Percentiles rank a stretch among this genome's conserved stretches.
Conservation (phyloP, 768 basidiomycete genomes). For the Coprinellus micaceus region DNA sequence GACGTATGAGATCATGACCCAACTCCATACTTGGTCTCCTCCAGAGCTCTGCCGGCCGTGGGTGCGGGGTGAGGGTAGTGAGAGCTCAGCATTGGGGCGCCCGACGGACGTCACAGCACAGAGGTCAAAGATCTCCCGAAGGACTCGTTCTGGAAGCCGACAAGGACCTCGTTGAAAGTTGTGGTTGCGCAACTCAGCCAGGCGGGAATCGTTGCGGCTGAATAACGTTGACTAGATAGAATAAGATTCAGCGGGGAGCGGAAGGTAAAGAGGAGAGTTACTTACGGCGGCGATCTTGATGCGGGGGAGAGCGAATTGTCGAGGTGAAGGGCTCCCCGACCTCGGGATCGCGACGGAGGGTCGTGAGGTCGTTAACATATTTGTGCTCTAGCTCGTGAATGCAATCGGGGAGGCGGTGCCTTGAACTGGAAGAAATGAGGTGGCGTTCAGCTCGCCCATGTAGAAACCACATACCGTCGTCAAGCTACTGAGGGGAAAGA, state of each 20-base stretch:
- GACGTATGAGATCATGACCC: constrained; percentile 33
- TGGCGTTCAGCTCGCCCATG: not conserved
- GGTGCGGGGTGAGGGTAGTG: not conserved
- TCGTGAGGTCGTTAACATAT: constrained; percentile 6
- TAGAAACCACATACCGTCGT: not conserved
- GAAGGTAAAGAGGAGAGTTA: not conserved
- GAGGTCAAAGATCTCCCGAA: constrained; percentile 1
- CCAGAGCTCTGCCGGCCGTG: not conserved
- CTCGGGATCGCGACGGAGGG: not conserved
- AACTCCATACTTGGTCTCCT: constrained; percentile 26
- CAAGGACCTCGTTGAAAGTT: constrained; percentile 2
- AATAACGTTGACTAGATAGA: not conserved
- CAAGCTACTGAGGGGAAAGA: not conserved
- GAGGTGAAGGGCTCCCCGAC: not conserved
- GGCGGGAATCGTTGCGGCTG: not conserved
- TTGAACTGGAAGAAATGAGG: not conserved
- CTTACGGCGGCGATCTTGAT: constrained; percentile 9
- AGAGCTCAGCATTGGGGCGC: not conserved
- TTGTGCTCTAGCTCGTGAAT: not conserved
- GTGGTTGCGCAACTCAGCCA: constrained; percentile 1
- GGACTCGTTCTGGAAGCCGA: constrained; percentile 2
- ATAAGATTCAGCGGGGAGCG: not conserved
- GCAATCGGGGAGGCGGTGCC: too few relatives aligned
- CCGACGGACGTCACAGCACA: constrained; percentile 1
- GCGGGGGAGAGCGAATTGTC: constrained; percentile 7